Conservation (phyloP, 148 eudicot species). For the Amaranthus cruentus region DNA sequence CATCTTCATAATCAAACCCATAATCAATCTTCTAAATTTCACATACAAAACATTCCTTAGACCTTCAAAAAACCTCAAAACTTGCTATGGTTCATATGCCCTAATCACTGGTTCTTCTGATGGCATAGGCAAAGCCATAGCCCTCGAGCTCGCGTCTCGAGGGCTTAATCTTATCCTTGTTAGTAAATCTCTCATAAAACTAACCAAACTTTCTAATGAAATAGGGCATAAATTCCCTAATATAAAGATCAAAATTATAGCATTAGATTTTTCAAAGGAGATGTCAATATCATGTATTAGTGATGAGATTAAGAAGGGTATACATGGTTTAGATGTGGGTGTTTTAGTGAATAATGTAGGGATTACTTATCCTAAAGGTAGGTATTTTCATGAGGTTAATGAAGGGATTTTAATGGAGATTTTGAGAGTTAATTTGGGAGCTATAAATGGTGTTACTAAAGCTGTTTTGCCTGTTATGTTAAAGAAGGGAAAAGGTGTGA, state of each 20-base stretch:
- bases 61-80: conserved; percentile 39
- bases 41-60: conserved; percentile 32
- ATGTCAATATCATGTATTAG: background rate
- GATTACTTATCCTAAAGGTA: conserved; percentile 46
- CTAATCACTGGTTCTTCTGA: conserved; percentile 67
- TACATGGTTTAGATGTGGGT: conserved; percentile 54
- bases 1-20: conserved; percentile 27
- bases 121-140: conserved; percentile 62
- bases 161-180: conserved; percentile 53
- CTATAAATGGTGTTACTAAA: no score
- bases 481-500: no score
- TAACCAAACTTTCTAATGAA: conserved; percentile 27
- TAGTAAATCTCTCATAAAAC: conserved; percentile 30
- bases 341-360: conserved; percentile 61
- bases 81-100: conserved; percentile 54
- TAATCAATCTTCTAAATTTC: conserved; percentile 32
- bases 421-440: conserved; percentile 31
- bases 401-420: conserved; percentile 43
- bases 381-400: conserved; percentile 56
- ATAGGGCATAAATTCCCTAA: conserved; percentile 23
- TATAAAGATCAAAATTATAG: conserved; percentile 29
- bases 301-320: conserved; percentile 23
- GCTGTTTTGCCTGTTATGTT: no score
- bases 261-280: conserved; percentile 30
- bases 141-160: conserved; percentile 41